Percentiles rank a stretch among this genome's conserved stretches.
Conservation (phyloP, 2,329 filamentous ascomycete species). For the Sporothrix pallida region DNA sequence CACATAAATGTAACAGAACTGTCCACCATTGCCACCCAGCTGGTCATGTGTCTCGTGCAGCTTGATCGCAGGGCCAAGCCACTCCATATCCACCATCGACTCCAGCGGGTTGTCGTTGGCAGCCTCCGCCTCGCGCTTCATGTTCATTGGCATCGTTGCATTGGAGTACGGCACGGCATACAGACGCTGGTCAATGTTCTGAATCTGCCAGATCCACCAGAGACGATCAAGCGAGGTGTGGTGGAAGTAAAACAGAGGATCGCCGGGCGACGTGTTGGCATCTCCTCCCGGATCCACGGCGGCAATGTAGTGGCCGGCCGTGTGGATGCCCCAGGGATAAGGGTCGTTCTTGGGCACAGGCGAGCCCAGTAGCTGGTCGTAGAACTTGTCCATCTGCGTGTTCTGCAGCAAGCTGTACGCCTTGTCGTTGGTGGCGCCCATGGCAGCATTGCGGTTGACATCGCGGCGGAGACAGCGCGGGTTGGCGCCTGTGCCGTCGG, state of each 20-base stretch:
- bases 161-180: conserved; percentile 39
- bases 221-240: conserved; percentile 48
- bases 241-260: conserved; percentile 51
- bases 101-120: conserved; percentile 28
- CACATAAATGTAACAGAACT: conserved; percentile 44
- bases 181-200: conserved; percentile 46
- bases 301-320: conserved; percentile 46
- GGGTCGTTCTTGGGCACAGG: conserved; percentile 36
- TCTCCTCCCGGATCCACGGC: conserved; percentile 49
- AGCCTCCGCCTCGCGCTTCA: conserved; percentile 10
- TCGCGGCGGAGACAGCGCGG: conserved; percentile 52
- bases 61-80: conserved; percentile 39
- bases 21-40: conserved; percentile 41
- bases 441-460: conserved; percentile 39
- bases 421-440: conserved; percentile 43
- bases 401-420: conserved; percentile 36
- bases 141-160: conserved; percentile 39
- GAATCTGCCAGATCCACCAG: conserved; percentile 53
- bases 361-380: conserved; percentile 37
- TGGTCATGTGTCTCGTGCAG: conserved; percentile 41
- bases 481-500: conserved; percentile 49
- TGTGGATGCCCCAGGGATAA: conserved; percentile 42
- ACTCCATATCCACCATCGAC: conserved; percentile 41
- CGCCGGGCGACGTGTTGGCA: conserved; percentile 46
- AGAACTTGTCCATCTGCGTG: conserved; percentile 36